Conservation (phyloP, 2,329 filamentous ascomycete species). For the Aspergillus puulaauensis region DNA sequence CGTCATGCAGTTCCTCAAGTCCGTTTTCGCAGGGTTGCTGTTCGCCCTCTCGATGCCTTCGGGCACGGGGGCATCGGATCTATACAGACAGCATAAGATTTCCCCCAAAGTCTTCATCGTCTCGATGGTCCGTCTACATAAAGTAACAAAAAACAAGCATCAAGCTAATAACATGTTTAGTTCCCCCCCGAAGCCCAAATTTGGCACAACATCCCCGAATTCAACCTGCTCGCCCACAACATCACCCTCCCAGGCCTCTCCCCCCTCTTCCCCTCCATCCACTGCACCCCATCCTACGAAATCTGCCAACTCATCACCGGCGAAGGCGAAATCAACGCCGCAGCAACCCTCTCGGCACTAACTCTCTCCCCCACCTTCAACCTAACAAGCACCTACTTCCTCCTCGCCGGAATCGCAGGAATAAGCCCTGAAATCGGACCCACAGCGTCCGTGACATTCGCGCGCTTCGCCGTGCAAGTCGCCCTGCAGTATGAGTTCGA, state of each 20-base stretch:
- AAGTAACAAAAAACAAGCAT: neutral
- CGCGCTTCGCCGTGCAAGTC: slow-evolving; percentile 70
- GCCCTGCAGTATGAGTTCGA: slow-evolving; percentile 76
- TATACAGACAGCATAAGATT: slow-evolving; percentile 19
- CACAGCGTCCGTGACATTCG: slow-evolving; percentile 65
- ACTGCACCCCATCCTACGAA: slow-evolving; percentile 60
- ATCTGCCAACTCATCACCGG: slow-evolving; percentile 71
- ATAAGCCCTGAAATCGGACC: slow-evolving; percentile 68
- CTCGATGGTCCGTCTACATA: slow-evolving; percentile 35
- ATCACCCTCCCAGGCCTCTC: slow-evolving; percentile 63
- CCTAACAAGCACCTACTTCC: slow-evolving; percentile 67
- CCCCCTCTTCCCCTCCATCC: slow-evolving; percentile 62
- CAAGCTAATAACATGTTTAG: slow-evolving; percentile 36
- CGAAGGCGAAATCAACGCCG: slow-evolving; percentile 73
- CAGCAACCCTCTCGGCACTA: slow-evolving; percentile 63
- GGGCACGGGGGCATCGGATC: neutral
- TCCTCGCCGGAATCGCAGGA: slow-evolving; percentile 72
- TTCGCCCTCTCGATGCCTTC: slow-evolving; percentile 13
- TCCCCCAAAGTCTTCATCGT: slow-evolving; percentile 45
- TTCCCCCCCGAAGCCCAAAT: slow-evolving; percentile 61
- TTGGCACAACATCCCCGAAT: slow-evolving; percentile 60
- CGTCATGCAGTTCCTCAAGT: slow-evolving; percentile 17
- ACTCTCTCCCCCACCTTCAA: slow-evolving; percentile 64
- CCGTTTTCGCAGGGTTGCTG: slow-evolving; percentile 15
- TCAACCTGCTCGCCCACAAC: slow-evolving; percentile 57